A percentile compares a stretch with the other conserved stretches of the same genome.
These are phyloP conservation scores for Tolypocladium tundrense DNA, from an alignment of 2,329 filamentous ascomycete species.

Conservation along the genomic window DNA sequence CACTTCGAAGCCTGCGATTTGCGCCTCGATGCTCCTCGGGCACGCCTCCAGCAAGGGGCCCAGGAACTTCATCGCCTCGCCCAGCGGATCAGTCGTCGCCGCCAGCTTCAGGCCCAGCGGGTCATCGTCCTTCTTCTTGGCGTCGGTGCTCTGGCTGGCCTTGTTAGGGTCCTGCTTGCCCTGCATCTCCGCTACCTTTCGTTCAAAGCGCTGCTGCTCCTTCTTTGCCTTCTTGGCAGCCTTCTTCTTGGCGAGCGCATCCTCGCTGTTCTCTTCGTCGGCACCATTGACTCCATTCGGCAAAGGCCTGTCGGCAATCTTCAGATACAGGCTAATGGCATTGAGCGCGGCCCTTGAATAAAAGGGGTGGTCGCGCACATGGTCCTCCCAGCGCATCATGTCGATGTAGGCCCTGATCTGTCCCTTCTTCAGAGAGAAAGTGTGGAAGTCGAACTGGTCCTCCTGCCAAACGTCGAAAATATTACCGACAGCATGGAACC, in stretches of 20 bases:
- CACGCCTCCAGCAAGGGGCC: constrained; percentile 71
- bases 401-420: constrained; percentile 92
- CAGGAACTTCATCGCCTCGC: constrained; percentile 81
- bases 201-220: constrained; percentile 53
- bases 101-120: constrained; percentile 73
- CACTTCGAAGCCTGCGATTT: constrained; percentile 83
- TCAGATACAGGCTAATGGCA: constrained; percentile 71
- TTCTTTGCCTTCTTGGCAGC: constrained; percentile 84
- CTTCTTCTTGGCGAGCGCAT: constrained; percentile 68
- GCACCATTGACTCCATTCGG: constrained; percentile 52
- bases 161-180: constrained; percentile 80
- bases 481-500: constrained; percentile 77
- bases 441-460: constrained; percentile 98
- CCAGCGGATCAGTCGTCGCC: constrained; percentile 71
- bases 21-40: constrained; percentile 69
- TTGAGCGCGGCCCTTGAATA: constrained; percentile 75
- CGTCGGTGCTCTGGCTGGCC: constrained; percentile 51
- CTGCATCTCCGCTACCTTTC: constrained; percentile 67
- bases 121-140: constrained; percentile 85
- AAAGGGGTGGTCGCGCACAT: constrained; percentile 83
- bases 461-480: constrained; percentile 98
- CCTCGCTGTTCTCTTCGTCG: constrained; percentile 39
- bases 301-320: constrained; percentile 65
- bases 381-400: constrained; percentile 94
- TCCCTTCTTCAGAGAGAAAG: constrained; percentile 91